phyloP scores from a whole-genome alignment of 1,284 basidiomycete species.

The Fomitopsis schrenkii region DNA sequence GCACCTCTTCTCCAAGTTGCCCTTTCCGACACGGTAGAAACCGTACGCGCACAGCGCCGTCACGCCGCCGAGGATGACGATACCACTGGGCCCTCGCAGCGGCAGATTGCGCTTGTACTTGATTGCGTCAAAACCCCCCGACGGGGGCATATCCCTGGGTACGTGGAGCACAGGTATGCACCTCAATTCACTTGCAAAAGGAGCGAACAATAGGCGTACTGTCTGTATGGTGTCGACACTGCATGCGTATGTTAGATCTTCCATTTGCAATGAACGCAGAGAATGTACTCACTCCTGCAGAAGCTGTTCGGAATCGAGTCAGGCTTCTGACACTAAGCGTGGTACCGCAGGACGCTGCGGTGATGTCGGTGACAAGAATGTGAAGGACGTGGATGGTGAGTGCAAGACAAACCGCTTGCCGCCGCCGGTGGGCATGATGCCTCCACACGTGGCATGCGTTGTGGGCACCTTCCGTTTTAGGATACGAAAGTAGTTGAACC shows the following conservation, averaged over 20 bases:
- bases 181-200: constrained; percentile 10
- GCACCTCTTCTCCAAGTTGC: constrained; percentile 91
- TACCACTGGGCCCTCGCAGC: constrained; percentile 85
- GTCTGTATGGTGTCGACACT: constrained; percentile 68
- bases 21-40: constrained; percentile 89
- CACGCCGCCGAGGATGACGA: constrained; percentile 83
- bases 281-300: constrained; percentile 15
- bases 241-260: constrained; percentile 15
- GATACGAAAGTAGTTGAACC: not conserved
- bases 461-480: not conserved
- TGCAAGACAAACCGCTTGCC: constrained; percentile 5
- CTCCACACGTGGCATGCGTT: constrained; percentile 16
- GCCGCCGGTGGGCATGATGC: constrained; percentile 7
- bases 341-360: constrained; percentile 3
- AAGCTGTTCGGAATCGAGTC: constrained; percentile 12
- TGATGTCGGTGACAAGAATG: constrained; percentile 12
- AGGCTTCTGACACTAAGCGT: constrained; percentile 1
- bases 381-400: constrained; percentile 12
- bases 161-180: constrained; percentile 10
- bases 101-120: constrained; percentile 98
- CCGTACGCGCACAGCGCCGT: constrained; percentile 86
- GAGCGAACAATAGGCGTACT: constrained; percentile 38
- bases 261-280: constrained; percentile 7
- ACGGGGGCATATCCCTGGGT: constrained; percentile 90
- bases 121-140: constrained; percentile 90